Conservation (phyloP, 768 basidiomycete species). For the Auricularia sp. region DNA sequence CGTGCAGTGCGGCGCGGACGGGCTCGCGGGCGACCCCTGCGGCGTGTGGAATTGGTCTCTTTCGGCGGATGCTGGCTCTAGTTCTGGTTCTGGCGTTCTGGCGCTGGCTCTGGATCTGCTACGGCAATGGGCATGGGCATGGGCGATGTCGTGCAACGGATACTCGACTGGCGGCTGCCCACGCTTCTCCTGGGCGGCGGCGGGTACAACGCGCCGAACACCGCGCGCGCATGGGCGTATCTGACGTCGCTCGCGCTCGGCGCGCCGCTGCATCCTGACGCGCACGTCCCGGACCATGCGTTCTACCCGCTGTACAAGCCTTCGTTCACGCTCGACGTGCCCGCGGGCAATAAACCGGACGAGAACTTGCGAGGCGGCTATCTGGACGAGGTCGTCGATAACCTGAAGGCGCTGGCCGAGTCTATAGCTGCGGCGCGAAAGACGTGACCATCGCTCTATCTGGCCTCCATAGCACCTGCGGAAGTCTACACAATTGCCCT, state of each 20-base stretch:
- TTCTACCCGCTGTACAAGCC: constrained; percentile 68
- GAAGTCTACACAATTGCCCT: too few relatives aligned
- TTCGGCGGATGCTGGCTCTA: constrained; percentile 28
- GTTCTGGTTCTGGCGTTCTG: too few relatives aligned
- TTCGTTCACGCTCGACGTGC: constrained; percentile 72
- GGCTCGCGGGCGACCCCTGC: constrained; percentile 75
- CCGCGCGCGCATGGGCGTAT: constrained; percentile 79
- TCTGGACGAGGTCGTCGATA: constrained; percentile 9
- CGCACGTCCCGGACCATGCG: constrained; percentile 65
- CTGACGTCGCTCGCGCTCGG: constrained; percentile 69
- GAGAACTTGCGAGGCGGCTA: constrained; percentile 53
- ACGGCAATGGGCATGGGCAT: constrained; percentile 44
- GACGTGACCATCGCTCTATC: too few relatives aligned
- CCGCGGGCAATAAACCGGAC: constrained; percentile 63
- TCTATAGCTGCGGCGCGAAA: background rate
- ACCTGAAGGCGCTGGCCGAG: background rate
- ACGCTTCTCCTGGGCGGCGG: constrained; percentile 73
- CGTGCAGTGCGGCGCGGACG: constrained; percentile 82
- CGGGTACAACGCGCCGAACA: constrained; percentile 77
- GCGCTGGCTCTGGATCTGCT: too few relatives aligned
- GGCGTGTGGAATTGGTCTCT: constrained; percentile 65
- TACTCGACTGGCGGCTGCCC: constrained; percentile 47
- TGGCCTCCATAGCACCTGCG: too few relatives aligned
- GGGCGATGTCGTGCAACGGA: constrained; percentile 49
- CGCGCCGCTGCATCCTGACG: constrained; percentile 46